A percentile compares a stretch with the other conserved stretches of the same genome.
Evolutionary conservation across 176 grass and related monocot genomes (phyloP).

Genomic region (Zea mays): DNA sequence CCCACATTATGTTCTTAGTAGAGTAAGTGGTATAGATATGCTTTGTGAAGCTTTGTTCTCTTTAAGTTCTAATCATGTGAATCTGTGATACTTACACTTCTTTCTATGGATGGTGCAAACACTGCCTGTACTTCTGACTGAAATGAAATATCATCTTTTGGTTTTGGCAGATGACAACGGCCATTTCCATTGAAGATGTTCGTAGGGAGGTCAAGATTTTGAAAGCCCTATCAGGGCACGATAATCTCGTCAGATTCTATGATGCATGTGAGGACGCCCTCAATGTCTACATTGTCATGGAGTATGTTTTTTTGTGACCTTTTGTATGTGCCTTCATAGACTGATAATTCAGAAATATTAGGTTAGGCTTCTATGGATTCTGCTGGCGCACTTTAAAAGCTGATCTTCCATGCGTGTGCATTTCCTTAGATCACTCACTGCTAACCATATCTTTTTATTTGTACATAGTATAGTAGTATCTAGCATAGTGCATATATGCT

Average conservation of each 20-base stretch:
- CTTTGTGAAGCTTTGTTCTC: conserved; percentile 6
- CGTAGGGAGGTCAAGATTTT: conserved; percentile 97
- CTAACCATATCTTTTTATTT: conserved; percentile 13
- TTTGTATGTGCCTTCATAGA: conserved; percentile 25
- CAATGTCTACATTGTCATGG: conserved; percentile 99
- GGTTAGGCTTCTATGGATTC: conserved; percentile 15
- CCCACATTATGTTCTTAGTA: no score
- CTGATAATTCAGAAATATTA: conserved; percentile 16
- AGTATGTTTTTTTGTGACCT: conserved; percentile 76
- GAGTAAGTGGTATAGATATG: neutral
- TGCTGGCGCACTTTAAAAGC: neutral
- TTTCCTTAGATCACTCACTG: neutral
- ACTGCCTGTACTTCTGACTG: neutral
- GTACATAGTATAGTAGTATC: conserved; percentile 5
- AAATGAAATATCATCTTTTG: conserved; percentile 11
- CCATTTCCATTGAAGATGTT: conserved; percentile 99
- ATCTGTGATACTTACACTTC: neutral
- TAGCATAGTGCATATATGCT: conserved; percentile 17
- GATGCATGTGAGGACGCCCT: conserved; percentile 99
- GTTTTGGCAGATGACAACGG: conserved; percentile 91
- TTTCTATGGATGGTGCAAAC: conserved; percentile 10
- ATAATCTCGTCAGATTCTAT: conserved; percentile 97
- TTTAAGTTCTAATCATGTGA: neutral
- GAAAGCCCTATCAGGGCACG: conserved; percentile 96
- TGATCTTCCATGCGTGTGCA: neutral